Percentiles rank a stretch among this genome's conserved stretches.
phyloP scores from a whole-genome alignment of 352 stramenopile species.

The Phytophthora foliorum region DNA sequence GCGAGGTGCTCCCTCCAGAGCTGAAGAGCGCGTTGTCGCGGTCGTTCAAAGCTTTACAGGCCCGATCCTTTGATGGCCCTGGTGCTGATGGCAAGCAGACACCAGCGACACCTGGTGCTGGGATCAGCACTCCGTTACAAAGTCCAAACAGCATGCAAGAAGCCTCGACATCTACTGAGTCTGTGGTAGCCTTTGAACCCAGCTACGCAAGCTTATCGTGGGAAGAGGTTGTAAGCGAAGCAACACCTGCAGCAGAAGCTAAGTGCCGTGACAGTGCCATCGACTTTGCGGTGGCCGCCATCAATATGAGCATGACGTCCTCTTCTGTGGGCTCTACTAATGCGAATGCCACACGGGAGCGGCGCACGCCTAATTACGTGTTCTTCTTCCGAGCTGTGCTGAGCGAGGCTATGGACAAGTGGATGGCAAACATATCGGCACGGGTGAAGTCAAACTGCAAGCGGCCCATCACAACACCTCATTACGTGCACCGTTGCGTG shows the following conservation, averaged over 20 bases:
- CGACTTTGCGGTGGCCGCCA: constrained; percentile 74
- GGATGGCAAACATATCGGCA: constrained; percentile 81
- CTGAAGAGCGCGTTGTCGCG: constrained; percentile 74
- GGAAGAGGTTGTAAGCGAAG: constrained; percentile 76
- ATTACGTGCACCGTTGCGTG: constrained; percentile 89
- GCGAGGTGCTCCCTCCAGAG: constrained; percentile 76
- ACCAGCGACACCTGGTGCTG: constrained; percentile 43
- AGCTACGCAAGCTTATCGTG: constrained; percentile 72
- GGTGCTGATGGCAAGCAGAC: constrained; percentile 49
- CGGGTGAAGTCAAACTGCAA: constrained; percentile 77
- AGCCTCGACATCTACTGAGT: constrained; percentile 26
- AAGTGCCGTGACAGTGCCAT: constrained; percentile 77
- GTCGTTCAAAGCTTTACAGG: constrained; percentile 84
- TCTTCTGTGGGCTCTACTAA: constrained; percentile 73
- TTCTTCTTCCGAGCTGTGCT: constrained; percentile 88
- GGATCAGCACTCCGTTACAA: constrained; percentile 68
- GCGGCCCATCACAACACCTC: constrained; percentile 82
- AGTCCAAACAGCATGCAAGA: constrained; percentile 72
- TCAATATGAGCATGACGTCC: constrained; percentile 88
- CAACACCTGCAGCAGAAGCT: constrained; percentile 56
- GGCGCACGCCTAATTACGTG: constrained; percentile 85
- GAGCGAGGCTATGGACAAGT: constrained; percentile 91
- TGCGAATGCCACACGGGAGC: constrained; percentile 80
- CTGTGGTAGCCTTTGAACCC: constrained; percentile 58
- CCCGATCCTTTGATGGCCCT: constrained; percentile 64